Evolutionary conservation across 169 alveolate genomes (phyloP), one percentile per base, ranked within the genome.

Genomic region (Haemoproteus tartakovskyi): DNA sequence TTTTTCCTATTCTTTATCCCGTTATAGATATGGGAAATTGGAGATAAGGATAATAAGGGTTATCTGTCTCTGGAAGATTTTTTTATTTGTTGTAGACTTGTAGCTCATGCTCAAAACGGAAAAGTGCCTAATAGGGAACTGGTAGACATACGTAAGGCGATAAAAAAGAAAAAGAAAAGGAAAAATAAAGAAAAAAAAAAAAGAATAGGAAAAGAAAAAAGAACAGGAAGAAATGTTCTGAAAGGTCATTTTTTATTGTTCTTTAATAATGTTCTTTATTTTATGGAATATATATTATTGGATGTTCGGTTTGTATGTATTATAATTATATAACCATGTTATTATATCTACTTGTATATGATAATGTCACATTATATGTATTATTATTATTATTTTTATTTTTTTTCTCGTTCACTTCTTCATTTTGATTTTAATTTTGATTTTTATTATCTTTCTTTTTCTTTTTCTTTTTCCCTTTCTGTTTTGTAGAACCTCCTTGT

Each of bases 91-190:
- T 57, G 92, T 30, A 79, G 95, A 52, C 82, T 93, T 37, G 91
- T 93, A 26, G 95, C 97, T 0, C 92, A 87, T 67, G 97, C 97
- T 3, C 95, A 93, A 78, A 89, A 85, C 70, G 94, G 95, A n/a
- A 67, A 67, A 14, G 9, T 40, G 0, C 19, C 41, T 3, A 67
- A 46, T 22, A 2, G 70, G 11, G 82, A 67, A 16, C 1, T 64
- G 3, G 52, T 64, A 22, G 40, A 37, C n/a, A 64, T 30, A 5
- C 81, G 81, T 64, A 64, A 51, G 64, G 12, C 41, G 60, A 9
- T 9, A 12, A 5, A 2, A n/a, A 2, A 48, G 12, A 48, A 48
- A 19, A 18, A 48, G 26, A 2, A 48, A 48, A 2, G 24, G 24
- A 0, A 47, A 16, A 9, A 36, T 37, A 30, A 19, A 8, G 40